phyloP scores from a whole-genome alignment of 768 basidiomycete genomes.

The Rhizopogon rudus region DNA sequence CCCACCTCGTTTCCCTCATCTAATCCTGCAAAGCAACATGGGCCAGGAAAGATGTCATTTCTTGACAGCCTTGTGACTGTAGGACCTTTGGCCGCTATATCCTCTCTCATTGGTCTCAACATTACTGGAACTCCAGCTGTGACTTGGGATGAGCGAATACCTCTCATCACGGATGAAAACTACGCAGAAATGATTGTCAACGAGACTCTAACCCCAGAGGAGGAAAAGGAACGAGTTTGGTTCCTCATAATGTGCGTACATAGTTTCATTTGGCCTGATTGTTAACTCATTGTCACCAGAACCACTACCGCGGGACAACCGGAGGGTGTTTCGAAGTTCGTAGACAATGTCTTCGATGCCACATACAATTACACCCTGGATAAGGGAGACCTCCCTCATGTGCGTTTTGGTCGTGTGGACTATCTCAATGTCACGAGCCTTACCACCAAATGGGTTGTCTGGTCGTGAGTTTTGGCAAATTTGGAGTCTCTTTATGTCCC shows the following conservation, averaged over 20 bases:
- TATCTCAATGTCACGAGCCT: constrained; percentile 79
- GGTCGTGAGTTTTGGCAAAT: constrained; percentile 54
- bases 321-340: constrained; percentile 62
- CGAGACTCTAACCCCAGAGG: constrained; percentile 58
- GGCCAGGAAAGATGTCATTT: constrained; percentile 17
- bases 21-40: constrained; percentile 17
- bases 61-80: constrained; percentile 40
- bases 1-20: constrained; percentile 20
- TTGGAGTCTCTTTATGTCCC: not conserved
- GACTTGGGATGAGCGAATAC: constrained; percentile 68
- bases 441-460: constrained; percentile 83
- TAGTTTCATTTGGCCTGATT: not conserved
- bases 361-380: constrained; percentile 61
- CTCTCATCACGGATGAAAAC: constrained; percentile 80
- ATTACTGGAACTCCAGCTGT: constrained; percentile 46
- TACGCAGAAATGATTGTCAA: constrained; percentile 68
- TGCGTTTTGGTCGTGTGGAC: constrained; percentile 84
- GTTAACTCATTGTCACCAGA: constrained; percentile 27
- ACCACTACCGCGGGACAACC: constrained; percentile 53
- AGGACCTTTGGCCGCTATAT: constrained; percentile 48
- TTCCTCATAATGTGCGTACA: constrained; percentile 65
- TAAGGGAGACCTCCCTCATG: constrained; percentile 58
- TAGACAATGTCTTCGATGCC: constrained; percentile 71
- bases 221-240: constrained; percentile 71
- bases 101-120: constrained; percentile 64